These are phyloP conservation scores for Rosa chinensis DNA, from an alignment of 306 rosid species.

Conservation along the genomic window DNA sequence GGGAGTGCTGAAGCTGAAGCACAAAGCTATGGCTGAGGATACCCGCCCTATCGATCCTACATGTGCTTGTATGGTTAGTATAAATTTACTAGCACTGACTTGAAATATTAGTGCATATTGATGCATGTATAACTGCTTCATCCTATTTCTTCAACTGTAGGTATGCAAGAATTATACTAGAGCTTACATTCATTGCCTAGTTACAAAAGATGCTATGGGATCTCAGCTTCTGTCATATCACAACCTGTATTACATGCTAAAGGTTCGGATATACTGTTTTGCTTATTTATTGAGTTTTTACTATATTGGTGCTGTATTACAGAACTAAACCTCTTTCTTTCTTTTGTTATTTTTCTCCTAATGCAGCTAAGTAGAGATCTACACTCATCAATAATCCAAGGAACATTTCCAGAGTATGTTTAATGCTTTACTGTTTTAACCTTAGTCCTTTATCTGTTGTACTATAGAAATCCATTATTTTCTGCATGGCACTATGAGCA, in stretches of 20 bases:
- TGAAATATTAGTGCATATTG: constrained; percentile 13
- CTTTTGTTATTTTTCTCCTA: background rate
- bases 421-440: background rate
- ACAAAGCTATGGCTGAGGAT: constrained; percentile 82
- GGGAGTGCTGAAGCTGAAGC: constrained; percentile 91
- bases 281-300: background rate
- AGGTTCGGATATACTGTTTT: constrained; percentile 43
- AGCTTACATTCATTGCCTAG: constrained; percentile 94
- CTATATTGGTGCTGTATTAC: background rate
- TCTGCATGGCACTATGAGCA: background rate
- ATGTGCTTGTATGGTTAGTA: constrained; percentile 83
- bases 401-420: constrained; percentile 85
- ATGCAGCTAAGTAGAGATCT: constrained; percentile 89
- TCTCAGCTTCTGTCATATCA: constrained; percentile 97
- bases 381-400: constrained; percentile 75
- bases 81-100: constrained; percentile 16
- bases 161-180: constrained; percentile 89
- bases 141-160: constrained; percentile 41
- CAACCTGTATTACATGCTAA: constrained; percentile 88
- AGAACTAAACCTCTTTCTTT: constrained; percentile 16
- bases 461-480: background rate
- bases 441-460: background rate
- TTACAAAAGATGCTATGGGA: constrained; percentile 97
- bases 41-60: constrained; percentile 88
- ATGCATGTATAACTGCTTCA: constrained; percentile 22